Conservation (phyloP, 345 rosid genomes). For the Mangifera indica region DNA sequence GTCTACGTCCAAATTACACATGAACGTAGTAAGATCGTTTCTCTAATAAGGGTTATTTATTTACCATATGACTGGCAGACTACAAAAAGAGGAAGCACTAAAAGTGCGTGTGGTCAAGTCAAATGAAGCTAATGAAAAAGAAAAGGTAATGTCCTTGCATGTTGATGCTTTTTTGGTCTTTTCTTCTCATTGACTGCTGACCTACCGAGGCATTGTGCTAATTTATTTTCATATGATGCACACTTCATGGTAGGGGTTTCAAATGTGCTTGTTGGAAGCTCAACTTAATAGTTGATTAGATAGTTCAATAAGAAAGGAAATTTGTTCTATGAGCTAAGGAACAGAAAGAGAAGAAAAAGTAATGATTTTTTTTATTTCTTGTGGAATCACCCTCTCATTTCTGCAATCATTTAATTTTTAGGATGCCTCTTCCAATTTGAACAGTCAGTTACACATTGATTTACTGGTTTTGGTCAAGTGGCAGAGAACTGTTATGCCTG, state of each 20-base stretch:
- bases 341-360: background rate
- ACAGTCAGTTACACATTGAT: background rate
- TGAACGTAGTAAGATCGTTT: background rate
- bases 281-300: background rate
- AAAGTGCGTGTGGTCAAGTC: slow-evolving; percentile 82
- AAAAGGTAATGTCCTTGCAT: slow-evolving; percentile 47
- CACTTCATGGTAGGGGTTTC: background rate
- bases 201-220: background rate
- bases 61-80: slow-evolving; percentile 32
- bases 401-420: background rate
- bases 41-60: background rate
- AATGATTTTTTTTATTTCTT: background rate
- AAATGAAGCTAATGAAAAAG: slow-evolving; percentile 71
- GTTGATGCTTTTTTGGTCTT: slow-evolving; percentile 8
- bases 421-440: background rate
- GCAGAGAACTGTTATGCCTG: background rate
- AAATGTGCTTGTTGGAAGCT: background rate
- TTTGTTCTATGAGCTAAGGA: background rate
- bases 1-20: background rate
- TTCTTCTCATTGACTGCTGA: background rate
- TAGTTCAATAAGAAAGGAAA: background rate
- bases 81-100: slow-evolving; percentile 84
- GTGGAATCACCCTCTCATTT: background rate
- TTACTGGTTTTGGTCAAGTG: slow-evolving; percentile 1
- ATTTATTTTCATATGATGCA: background rate